These are phyloP conservation scores for Trichocladium antarcticum DNA, from an alignment of 495 filamentous ascomycete species.

Conservation along the genomic window DNA sequence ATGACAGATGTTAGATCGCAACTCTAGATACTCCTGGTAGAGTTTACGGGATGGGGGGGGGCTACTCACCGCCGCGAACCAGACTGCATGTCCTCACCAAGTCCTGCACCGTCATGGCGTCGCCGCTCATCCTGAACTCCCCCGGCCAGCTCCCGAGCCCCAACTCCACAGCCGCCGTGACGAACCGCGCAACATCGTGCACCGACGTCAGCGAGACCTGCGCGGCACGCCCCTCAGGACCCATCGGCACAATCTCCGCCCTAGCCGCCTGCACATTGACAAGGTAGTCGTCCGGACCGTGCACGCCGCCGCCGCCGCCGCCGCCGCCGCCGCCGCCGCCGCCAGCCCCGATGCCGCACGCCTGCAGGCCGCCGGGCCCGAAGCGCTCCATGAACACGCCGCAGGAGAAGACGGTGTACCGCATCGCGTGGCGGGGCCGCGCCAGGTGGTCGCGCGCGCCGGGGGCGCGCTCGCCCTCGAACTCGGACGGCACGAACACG, in stretches of 20 bases:
- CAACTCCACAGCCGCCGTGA: constrained; percentile 50
- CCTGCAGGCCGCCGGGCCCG: constrained; percentile 48
- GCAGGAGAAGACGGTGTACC: constrained; percentile 58
- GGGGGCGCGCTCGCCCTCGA: constrained; percentile 48
- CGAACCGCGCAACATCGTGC: constrained; percentile 53
- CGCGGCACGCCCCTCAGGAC: constrained; percentile 38
- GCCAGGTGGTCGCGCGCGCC: constrained; percentile 45
- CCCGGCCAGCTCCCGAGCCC: constrained; percentile 51
- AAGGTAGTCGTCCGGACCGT: constrained; percentile 51
- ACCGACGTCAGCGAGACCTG: constrained; percentile 55
- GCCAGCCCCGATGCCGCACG: constrained; percentile 43
- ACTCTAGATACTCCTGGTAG: too few relatives aligned
- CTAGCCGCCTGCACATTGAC: constrained; percentile 46
- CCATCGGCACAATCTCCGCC: constrained; percentile 47
- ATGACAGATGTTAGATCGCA: neutral
- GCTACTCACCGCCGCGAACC: constrained; percentile 30
- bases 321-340: constrained; percentile 42
- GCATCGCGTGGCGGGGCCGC: constrained; percentile 45
- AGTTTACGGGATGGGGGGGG: too few relatives aligned
- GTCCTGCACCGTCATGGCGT: constrained; percentile 44
- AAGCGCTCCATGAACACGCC: constrained; percentile 72
- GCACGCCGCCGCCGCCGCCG: constrained; percentile 36
- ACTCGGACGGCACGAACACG: constrained; percentile 64
- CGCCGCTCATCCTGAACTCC: constrained; percentile 55
- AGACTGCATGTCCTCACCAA: constrained; percentile 37